These are phyloP conservation scores for Fusarium devonianum DNA, from an alignment of 2,329 filamentous ascomycete genomes.

Conservation along the genomic window DNA sequence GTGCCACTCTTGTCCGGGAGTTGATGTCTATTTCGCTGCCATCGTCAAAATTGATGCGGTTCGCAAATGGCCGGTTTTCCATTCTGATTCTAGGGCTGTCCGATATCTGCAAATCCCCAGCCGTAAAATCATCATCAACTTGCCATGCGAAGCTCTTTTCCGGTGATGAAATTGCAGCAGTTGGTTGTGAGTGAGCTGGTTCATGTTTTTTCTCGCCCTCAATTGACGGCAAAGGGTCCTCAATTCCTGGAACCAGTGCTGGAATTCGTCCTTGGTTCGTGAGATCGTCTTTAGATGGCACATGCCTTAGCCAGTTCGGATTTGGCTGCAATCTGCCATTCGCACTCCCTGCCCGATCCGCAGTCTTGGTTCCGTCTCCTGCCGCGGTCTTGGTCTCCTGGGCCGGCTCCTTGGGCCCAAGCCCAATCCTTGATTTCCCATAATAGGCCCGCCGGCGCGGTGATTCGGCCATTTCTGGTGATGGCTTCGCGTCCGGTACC, in stretches of 20 bases:
- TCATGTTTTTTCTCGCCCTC: slow-evolving; percentile 35
- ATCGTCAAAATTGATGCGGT: slow-evolving; percentile 46
- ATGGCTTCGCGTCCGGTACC: slow-evolving; percentile 25
- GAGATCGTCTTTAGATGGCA: slow-evolving; percentile 37
- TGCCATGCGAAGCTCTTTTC: slow-evolving; percentile 64
- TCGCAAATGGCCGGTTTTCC: slow-evolving; percentile 47
- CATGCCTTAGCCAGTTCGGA: slow-evolving; percentile 25
- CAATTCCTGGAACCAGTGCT: slow-evolving; percentile 50
- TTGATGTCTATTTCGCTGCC: slow-evolving; percentile 42
- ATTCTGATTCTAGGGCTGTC: slow-evolving; percentile 61
- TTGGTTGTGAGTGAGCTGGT: not conserved
- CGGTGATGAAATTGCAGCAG: slow-evolving; percentile 46
- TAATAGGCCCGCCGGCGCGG: slow-evolving; percentile 34
- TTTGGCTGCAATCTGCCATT: slow-evolving; percentile 9
- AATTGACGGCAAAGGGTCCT: slow-evolving; percentile 47
- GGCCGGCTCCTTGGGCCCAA: slow-evolving; percentile 23
- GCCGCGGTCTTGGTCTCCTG: slow-evolving; percentile 12
- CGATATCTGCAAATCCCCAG: slow-evolving; percentile 61
- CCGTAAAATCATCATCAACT: slow-evolving; percentile 65
- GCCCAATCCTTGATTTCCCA: slow-evolving; percentile 36
- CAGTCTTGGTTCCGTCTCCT: slow-evolving; percentile 17
- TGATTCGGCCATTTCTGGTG: slow-evolving; percentile 31
- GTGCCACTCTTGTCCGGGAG: slow-evolving; percentile 40
- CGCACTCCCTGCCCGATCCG: slow-evolving; percentile 14
- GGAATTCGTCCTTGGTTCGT: slow-evolving; percentile 46